Base-by-base conservation (phyloP, 805 yeast species). In the Lipomyces mesembrius region DNA sequence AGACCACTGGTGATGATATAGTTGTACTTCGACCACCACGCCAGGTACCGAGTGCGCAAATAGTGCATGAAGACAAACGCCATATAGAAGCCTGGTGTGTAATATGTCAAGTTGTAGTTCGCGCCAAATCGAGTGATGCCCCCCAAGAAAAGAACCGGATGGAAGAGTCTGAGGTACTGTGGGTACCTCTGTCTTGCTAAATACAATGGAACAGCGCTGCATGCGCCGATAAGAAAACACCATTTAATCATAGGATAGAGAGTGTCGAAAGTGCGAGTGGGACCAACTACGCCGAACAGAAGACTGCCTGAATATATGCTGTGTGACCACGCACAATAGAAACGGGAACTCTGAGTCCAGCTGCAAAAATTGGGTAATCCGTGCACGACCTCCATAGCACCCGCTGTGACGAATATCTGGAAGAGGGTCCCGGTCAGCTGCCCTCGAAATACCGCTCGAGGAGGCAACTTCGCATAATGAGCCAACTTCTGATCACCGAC, bases 61-160 rank as follows among this genome's bases (percentile, higher is more conserved):
- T 54, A 52, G 17, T 12, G 57, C 59, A 54, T 60, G 62, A 60
- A 60, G 12, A 46, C 43, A 14, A 57, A 27, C 49, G 62, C 25
- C 2, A 25, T 22, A 43, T 60, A 37, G 25, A 86, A 88, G 76
- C 87, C 88, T 35, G 89, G 86, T 2, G 92, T 87, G 51, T 90
- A 88, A 53, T 94, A 93, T 9, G 95, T 92, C 72, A 88, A 86
- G 71, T 82, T 81, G 57, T 87, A 88, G 27, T 84, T 78, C 12
- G 70, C 39, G 32, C 70, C 70, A 14, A 29, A 66, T 11, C 53
- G 46, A 8, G 62, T 61, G 51, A 67, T n/a, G 11, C 69, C 70
- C 4, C 86, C 84, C 27, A 83, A 79, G 73, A 90, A 83, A 60
- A 91, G 88, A 11, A 88, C 87, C 0, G 92, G 91, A 68, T 87